Conservation (phyloP, 371 early-diverging fungal species). For the Dichotomocladium elegans region DNA sequence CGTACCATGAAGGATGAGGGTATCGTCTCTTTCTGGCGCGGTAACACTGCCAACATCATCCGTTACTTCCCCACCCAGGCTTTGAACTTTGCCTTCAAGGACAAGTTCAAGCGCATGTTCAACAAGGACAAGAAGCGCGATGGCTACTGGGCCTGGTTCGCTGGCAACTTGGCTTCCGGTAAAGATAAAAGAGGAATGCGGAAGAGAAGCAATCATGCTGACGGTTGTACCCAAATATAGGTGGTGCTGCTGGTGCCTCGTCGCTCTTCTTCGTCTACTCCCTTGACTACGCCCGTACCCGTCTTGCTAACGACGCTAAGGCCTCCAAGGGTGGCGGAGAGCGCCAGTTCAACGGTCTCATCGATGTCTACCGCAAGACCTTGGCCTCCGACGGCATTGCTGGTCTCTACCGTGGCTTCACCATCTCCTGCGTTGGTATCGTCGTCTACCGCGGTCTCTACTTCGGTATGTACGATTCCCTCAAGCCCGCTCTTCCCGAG, state of each 20-base stretch:
- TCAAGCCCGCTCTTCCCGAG: slow-evolving; percentile 66
- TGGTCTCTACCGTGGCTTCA: slow-evolving; percentile 84
- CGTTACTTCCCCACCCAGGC: slow-evolving; percentile 90
- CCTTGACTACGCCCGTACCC: slow-evolving; percentile 84
- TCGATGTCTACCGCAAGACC: slow-evolving; percentile 75
- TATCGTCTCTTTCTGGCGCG: slow-evolving; percentile 68
- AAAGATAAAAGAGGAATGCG: neutral
- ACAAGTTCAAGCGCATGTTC: slow-evolving; percentile 79
- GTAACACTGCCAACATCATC: slow-evolving; percentile 79
- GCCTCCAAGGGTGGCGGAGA: slow-evolving; percentile 61
- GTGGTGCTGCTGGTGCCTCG: slow-evolving; percentile 72
- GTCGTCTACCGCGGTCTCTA: slow-evolving; percentile 79
- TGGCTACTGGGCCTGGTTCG: slow-evolving; percentile 73
- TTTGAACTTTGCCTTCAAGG: slow-evolving; percentile 82
- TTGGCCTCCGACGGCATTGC: slow-evolving; percentile 64
- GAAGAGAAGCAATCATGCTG: too few species aligned
- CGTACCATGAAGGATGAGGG: slow-evolving; percentile 79
- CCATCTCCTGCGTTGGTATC: slow-evolving; percentile 73
- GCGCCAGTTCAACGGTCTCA: slow-evolving; percentile 75
- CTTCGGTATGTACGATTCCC: slow-evolving; percentile 79
- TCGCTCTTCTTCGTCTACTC: slow-evolving; percentile 61
- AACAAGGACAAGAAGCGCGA: slow-evolving; percentile 61
- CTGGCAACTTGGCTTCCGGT: slow-evolving; percentile 71
- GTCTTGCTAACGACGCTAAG: slow-evolving; percentile 79
- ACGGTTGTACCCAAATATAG: too few species aligned